phyloP scores from a whole-genome alignment of 2,329 filamentous ascomycete species.

The Diaporthe humulicola region DNA sequence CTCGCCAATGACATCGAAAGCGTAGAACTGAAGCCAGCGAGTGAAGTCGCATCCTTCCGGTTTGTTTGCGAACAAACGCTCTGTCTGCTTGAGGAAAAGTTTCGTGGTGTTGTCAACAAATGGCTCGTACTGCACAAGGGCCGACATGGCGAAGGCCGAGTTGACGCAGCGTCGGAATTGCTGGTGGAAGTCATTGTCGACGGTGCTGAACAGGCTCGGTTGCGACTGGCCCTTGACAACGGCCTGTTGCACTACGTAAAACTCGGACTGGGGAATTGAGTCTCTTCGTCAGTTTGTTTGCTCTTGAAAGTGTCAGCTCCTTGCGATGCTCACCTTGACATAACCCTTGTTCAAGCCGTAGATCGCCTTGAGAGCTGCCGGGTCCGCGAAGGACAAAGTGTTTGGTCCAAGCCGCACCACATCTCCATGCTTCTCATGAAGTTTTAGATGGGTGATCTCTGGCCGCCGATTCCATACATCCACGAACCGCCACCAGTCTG shows the following conservation, averaged over 20 bases:
- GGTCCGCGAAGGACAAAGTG: conserved; percentile 52
- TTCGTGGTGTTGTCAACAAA: conserved; percentile 82
- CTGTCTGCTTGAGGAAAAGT: conserved; percentile 76
- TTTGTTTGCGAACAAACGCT: conserved; percentile 64
- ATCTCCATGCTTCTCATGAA: conserved; percentile 58
- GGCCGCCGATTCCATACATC: conserved; percentile 76
- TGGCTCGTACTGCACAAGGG: conserved; percentile 83
- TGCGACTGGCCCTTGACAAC: conserved; percentile 77
- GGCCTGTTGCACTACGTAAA: conserved; percentile 84
- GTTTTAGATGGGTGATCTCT: conserved; percentile 74
- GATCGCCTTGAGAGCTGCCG: conserved; percentile 35
- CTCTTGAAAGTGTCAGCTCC: conserved; percentile 61
- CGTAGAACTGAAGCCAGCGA: conserved; percentile 83
- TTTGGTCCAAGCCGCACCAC: conserved; percentile 55
- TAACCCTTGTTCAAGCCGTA: conserved; percentile 89
- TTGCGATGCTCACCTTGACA: conserved; percentile 71
- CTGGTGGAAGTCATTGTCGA: conserved; percentile 81
- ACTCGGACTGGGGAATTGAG: conserved; percentile 71
- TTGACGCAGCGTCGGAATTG: conserved; percentile 82
- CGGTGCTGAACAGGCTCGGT: conserved; percentile 82
- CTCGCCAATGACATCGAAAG: conserved; percentile 85
- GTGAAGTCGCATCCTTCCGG: conserved; percentile 71
- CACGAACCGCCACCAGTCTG: conserved; percentile 81
- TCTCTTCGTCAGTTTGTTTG: conserved; percentile 22
- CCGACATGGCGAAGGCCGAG: conserved; percentile 82